A percentile compares a stretch with the other conserved stretches of the same genome.
phyloP scores from a whole-genome alignment of 1,139 yeast genomes.

The Taphrina deformans region DNA sequence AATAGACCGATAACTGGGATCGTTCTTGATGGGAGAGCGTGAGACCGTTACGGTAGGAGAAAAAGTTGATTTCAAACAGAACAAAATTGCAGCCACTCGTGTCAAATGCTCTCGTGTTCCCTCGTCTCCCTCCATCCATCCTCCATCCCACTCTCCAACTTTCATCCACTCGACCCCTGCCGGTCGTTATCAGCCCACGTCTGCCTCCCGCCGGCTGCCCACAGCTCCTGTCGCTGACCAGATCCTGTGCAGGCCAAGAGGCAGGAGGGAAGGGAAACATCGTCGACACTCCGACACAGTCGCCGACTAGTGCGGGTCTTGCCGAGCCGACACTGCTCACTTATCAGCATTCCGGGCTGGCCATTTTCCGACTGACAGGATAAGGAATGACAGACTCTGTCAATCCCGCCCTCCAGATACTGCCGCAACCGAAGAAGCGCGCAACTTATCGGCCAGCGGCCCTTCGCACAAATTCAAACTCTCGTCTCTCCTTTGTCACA shows the following conservation, averaged over 20 bases:
- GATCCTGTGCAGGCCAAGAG: not conserved
- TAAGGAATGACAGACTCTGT: constrained; percentile 18
- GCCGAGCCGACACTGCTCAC: too few species aligned
- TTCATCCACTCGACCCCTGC: not conserved
- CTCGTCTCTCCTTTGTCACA: constrained; percentile 33
- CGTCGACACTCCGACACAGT: too few species aligned
- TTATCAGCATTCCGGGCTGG: too few species aligned
- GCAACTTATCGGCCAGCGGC: constrained; percentile 88
- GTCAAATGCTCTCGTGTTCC: not conserved
- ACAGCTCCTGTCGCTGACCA: too few species aligned
- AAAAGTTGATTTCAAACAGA: not conserved
- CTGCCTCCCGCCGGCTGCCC: not conserved
- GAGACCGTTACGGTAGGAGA: not conserved
- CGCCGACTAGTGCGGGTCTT: too few species aligned
- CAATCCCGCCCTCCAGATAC: constrained; percentile 32
- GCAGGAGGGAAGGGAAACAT: too few species aligned
- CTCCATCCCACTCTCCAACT: not conserved
- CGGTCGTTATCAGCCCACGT: not conserved
- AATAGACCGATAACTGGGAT: too few species aligned
- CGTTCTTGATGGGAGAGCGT: not conserved
- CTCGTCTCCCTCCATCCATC: not conserved
- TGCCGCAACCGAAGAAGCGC: constrained; percentile 61
- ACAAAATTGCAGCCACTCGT: not conserved
- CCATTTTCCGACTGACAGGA: too few species aligned
- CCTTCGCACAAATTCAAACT: constrained; percentile 50